These are phyloP conservation scores for Flagelloscypha sp. DNA, from an alignment of 768 basidiomycete species.

Conservation along the genomic window DNA sequence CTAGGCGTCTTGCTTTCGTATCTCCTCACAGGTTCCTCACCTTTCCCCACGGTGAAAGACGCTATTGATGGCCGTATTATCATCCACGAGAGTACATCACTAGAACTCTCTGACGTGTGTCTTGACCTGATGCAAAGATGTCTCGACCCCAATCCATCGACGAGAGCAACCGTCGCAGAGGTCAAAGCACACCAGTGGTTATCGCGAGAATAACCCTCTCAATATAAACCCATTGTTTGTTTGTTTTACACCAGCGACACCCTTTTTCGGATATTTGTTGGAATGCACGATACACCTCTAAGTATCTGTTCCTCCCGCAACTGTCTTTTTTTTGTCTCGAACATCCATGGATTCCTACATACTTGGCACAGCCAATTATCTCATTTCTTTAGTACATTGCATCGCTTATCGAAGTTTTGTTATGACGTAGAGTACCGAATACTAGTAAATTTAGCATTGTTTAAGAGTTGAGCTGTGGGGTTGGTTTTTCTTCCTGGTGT, in stretches of 20 bases:
- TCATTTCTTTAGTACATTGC: too few species aligned
- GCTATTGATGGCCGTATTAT: constrained; percentile 60
- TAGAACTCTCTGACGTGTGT: constrained; percentile 36
- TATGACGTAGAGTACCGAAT: too few species aligned
- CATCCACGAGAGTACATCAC: constrained; percentile 33
- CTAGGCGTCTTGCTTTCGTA: constrained; percentile 93
- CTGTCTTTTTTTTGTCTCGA: constrained; percentile 5
- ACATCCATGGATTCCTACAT: constrained; percentile 12
- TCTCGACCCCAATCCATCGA: constrained; percentile 74
- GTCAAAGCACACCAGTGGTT: constrained; percentile 87
- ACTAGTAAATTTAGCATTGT: too few species aligned
- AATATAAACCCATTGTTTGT: constrained; percentile 1
- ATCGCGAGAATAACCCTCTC: constrained; percentile 11
- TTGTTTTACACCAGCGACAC: constrained; percentile 1
- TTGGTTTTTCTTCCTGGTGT: too few species aligned
- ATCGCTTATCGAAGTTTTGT: too few species aligned
- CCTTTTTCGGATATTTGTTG: constrained; percentile 1
- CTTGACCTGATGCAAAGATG: constrained; percentile 66
- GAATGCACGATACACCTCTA: not conserved
- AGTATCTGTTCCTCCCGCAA: constrained; percentile 1
- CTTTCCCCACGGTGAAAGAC: constrained; percentile 83
- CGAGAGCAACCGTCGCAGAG: constrained; percentile 74
- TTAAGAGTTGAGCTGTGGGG: too few species aligned
- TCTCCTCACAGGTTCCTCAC: constrained; percentile 85
- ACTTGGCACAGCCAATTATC: too few species aligned